Conservation (phyloP, 768 basidiomycete genomes). For the Trametes elegans region DNA sequence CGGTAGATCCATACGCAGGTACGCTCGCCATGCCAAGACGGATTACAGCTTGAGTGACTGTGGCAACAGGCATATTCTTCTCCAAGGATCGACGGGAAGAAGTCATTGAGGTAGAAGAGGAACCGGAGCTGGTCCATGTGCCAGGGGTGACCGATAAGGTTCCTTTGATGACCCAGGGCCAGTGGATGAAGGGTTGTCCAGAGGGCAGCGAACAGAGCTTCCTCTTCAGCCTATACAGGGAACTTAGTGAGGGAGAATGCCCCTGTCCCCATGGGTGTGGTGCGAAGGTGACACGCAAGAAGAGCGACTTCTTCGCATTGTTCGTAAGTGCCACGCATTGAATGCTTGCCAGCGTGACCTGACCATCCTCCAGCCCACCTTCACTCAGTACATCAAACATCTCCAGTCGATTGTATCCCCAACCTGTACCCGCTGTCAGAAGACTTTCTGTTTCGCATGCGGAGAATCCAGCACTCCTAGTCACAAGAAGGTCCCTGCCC, state of each 20-base stretch:
- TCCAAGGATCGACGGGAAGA: constrained; percentile 92
- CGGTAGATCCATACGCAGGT: constrained; percentile 91
- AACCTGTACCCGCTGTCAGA: constrained; percentile 45
- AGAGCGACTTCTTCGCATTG: constrained; percentile 79
- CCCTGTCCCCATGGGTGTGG: constrained; percentile 79
- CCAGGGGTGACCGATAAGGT: constrained; percentile 44
- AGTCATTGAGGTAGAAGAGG: constrained; percentile 89
- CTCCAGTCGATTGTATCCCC: constrained; percentile 56
- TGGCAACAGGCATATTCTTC: constrained; percentile 77
- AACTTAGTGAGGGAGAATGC: constrained; percentile 61
- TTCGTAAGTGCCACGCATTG: constrained; percentile 51
- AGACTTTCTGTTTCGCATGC: constrained; percentile 44
- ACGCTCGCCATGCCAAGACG: constrained; percentile 6
- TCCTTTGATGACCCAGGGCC: constrained; percentile 79
- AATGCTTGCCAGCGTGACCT: neutral
- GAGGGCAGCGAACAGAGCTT: constrained; percentile 90
- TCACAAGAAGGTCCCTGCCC: constrained; percentile 23
- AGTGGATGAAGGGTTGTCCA: constrained; percentile 98
- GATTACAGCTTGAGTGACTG: constrained; percentile 3
- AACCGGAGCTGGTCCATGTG: constrained; percentile 51
- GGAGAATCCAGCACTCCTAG: constrained; percentile 38
- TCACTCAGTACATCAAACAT: constrained; percentile 65
- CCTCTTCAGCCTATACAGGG: constrained; percentile 80
- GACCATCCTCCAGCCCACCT: constrained; percentile 55
- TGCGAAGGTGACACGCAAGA: constrained; percentile 53